These are phyloP conservation scores for Begonia loranthoides DNA, from an alignment of 306 rosid species.

Conservation along the genomic window DNA sequence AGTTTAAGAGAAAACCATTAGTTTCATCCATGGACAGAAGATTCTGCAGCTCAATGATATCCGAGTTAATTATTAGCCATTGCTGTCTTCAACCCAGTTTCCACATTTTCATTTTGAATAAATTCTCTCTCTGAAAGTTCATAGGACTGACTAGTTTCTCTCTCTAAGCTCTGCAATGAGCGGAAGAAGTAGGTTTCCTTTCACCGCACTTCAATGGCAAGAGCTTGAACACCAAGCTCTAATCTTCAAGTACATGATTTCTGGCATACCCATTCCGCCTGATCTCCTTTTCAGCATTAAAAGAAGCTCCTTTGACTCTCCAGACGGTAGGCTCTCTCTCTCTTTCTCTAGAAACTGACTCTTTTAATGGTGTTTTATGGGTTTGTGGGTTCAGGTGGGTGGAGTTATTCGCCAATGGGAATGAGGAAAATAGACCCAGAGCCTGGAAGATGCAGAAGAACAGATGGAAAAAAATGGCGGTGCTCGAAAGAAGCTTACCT, in stretches of 20 bases:
- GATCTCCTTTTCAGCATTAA: no score
- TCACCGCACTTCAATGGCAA: no score
- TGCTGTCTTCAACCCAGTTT: neutral
- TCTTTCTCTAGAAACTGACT: neutral
- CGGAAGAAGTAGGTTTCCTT: no score
- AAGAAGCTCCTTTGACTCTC: slow-evolving; percentile 30
- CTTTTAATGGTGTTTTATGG: neutral
- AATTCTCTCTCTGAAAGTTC: no score
- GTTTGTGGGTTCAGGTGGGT: slow-evolving; percentile 51
- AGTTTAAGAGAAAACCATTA: slow-evolving; percentile 48
- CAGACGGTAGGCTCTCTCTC: slow-evolving; percentile 3
- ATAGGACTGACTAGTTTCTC: no score
- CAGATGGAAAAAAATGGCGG: slow-evolving; percentile 98
- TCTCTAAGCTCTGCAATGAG: neutral
- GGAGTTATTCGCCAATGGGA: slow-evolving; percentile 93
- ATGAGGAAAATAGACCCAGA: slow-evolving; percentile 84
- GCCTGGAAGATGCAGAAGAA: slow-evolving; percentile 97
- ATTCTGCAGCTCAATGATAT: slow-evolving; percentile 85
- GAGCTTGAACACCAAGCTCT: no score
- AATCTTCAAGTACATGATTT: no score
- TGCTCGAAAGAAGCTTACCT: slow-evolving; percentile 92
- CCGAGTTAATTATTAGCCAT: slow-evolving; percentile 87
- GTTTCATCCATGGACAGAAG: slow-evolving; percentile 75
- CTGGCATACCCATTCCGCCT: no score
- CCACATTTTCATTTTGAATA: no score